A percentile compares a stretch with the other conserved stretches of the same genome.
These are phyloP conservation scores for Fistulinella cinereoalba DNA, from an alignment of 1,284 basidiomycete species.

Conservation along the genomic window DNA sequence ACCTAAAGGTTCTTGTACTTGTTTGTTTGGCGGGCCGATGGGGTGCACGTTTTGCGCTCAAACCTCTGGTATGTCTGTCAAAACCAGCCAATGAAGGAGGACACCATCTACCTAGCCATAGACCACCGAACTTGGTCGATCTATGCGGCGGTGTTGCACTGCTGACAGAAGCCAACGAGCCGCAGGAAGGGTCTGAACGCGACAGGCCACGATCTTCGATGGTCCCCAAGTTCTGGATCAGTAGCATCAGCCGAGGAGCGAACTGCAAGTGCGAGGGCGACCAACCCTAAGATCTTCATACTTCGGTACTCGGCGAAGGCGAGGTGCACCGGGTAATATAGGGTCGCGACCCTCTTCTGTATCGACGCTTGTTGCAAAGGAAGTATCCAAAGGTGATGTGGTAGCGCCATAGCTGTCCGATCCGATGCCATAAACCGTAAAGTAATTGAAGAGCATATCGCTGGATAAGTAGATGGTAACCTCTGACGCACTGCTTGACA, in stretches of 20 bases:
- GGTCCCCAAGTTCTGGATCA: neutral
- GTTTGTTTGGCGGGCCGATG: neutral
- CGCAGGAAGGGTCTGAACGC: neutral
- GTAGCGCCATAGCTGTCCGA: neutral
- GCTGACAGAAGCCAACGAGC: slow-evolving; percentile 1
- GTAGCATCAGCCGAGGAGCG: neutral
- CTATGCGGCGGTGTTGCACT: neutral
- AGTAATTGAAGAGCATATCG: slow-evolving; percentile 3
- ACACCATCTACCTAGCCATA: neutral
- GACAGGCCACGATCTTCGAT: neutral
- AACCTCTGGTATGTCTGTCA: slow-evolving; percentile 7
- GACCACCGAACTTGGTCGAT: neutral
- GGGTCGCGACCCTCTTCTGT: neutral
- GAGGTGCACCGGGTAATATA: neutral
- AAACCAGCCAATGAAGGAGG: neutral
- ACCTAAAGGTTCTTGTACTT: slow-evolving; percentile 11
- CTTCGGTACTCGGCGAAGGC: slow-evolving; percentile 21
- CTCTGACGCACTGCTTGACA: slow-evolving; percentile 1
- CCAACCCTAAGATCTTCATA: slow-evolving; percentile 21
- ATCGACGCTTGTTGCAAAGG: slow-evolving; percentile 24
- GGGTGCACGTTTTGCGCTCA: neutral
- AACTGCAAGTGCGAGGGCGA: neutral
- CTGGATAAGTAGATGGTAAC: slow-evolving; percentile 11
- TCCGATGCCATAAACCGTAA: neutral
- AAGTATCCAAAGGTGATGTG: slow-evolving; percentile 8